Evolutionary conservation across 2,329 filamentous ascomycete species (phyloP), one percentile per base, ranked within the genome.

Genomic region (Trichoderma simmonsii): DNA sequence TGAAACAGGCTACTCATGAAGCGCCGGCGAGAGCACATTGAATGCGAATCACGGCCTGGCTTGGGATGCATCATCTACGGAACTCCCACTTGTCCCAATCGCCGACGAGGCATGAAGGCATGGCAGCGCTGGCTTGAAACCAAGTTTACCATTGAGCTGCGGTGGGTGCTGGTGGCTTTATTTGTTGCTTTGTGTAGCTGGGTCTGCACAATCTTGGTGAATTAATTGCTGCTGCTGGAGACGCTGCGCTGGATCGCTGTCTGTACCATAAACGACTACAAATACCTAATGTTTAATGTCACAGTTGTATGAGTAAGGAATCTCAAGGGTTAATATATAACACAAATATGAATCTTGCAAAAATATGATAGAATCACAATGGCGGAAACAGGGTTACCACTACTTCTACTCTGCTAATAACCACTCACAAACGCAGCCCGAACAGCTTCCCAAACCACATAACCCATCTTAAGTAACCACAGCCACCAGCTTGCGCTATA

Each of bases 41-140:
- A 91, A 77, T 91, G 89, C 76, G 88, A 90, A 76, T 86, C 85
- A 24, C 82, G 86, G 0, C 87, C 87, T 0, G 87, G 85, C 1
- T 79, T 89, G 1, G 88, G 88, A 4, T 89, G 88, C 75, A 80
- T 89, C 11, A 84, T 89, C 12, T 86, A 84, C 69, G 85, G 83
- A 28, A 89, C 87, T 4, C 75, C 74, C 0, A 81, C 77, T 2
- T 90, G 88, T 73, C 76, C 80, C 2, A 85, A 88, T 71, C 80
- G 83, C 6, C 81, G 80, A 7, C 80, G 78, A 69, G 79, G 74
- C 82, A 90, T 74, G 73, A 90, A 78, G 75, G 81, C 77, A 79
- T 77, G 80, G 71, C 86, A 77, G 64, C 80, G 80, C 21, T 86
- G 85, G 85, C 74, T 87, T 39, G 81, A 84, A 34, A 77, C 78